Evolutionary conservation across 2,329 filamentous ascomycete species (phyloP).

Genomic region (Venturia pyrina): DNA sequence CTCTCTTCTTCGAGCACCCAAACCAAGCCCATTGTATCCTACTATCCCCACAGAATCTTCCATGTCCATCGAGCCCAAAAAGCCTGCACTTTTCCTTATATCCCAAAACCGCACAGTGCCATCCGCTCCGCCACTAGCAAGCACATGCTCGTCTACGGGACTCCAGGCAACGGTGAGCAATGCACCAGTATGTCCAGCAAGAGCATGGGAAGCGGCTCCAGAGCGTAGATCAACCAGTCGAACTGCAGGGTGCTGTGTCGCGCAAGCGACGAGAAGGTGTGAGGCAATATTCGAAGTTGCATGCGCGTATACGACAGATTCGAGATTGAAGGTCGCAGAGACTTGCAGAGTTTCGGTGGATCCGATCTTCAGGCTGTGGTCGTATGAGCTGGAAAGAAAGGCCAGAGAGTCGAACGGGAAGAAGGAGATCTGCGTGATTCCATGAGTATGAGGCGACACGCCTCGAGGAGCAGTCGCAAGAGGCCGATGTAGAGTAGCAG

Average conservation of each 20-base stretch:
- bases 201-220: conserved; percentile 51
- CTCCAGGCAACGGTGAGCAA: conserved; percentile 66
- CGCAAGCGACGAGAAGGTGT: conserved; percentile 75
- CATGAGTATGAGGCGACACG: conserved; percentile 49
- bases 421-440: conserved; percentile 67
- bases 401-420: conserved; percentile 68
- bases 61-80: conserved; percentile 69
- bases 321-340: conserved; percentile 59
- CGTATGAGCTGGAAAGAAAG: conserved; percentile 69
- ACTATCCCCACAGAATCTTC: conserved; percentile 68
- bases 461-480: background rate
- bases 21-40: conserved; percentile 33
- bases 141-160: conserved; percentile 64
- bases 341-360: conserved; percentile 51
- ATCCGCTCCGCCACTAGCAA: conserved; percentile 78
- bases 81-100: conserved; percentile 65
- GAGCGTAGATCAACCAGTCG: conserved; percentile 80
- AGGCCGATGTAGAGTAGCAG: background rate
- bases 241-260: conserved; percentile 75
- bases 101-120: conserved; percentile 82
- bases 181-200: conserved; percentile 40
- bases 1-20: conserved; percentile 29
- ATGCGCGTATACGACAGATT: conserved; percentile 64
- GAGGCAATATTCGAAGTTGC: conserved; percentile 63
- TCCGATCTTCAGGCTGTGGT: conserved; percentile 68